Percentiles rank a stretch among this genome's conserved stretches.
phyloP scores from a whole-genome alignment of 2,329 filamentous ascomycete species.

The Phyllosticta paracitricarpa region DNA sequence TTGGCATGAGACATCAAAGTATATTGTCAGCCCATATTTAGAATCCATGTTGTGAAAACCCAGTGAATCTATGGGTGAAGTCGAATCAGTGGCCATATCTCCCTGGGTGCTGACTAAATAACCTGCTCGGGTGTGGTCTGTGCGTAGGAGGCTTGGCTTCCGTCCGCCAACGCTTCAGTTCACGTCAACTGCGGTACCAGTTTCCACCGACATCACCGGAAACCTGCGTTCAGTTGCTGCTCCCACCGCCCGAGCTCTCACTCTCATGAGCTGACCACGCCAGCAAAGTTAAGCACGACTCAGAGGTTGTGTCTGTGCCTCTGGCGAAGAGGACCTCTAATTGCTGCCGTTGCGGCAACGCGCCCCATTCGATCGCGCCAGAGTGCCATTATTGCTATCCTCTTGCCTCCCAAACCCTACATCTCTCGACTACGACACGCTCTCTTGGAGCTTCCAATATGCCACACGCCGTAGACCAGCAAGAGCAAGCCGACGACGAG shows the following conservation, averaged over 20 bases:
- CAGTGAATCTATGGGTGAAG: no score
- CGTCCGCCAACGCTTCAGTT: neutral
- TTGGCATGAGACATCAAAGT: no score
- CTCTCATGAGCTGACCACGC: neutral
- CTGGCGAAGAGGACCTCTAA: neutral
- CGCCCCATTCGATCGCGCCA: neutral
- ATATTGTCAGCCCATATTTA: no score
- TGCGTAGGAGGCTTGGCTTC: neutral
- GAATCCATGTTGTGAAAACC: no score
- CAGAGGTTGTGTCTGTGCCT: neutral
- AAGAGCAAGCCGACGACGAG: constrained; percentile 17
- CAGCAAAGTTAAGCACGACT: neutral
- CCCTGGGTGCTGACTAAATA: neutral
- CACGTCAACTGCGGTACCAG: neutral
- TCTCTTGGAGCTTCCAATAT: constrained; percentile 14
- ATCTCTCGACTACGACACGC: neutral
- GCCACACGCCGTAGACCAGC: constrained; percentile 26
- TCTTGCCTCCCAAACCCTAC: neutral
- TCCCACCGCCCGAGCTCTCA: neutral
- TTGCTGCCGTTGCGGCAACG: neutral
- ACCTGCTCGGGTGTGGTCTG: neutral
- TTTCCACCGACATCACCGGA: neutral
- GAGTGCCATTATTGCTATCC: neutral
- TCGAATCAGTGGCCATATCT: no score
- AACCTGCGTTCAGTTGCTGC: neutral